Conservation (phyloP, 306 rosid genomes). For the Citrullus amarus region DNA sequence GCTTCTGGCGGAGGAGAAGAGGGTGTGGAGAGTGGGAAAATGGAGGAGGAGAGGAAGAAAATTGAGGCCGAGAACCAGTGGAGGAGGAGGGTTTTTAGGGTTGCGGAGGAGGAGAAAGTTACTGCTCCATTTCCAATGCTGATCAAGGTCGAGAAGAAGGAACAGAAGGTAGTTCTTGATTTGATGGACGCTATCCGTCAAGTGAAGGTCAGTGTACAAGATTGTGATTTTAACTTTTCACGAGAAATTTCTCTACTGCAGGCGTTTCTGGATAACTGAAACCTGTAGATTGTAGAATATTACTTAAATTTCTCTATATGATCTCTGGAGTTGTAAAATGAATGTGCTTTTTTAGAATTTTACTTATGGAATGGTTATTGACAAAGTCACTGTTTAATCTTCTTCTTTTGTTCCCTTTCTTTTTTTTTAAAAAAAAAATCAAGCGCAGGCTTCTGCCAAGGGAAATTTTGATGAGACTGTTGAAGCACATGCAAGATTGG, state of each 20-base stretch:
- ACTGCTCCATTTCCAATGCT: constrained; percentile 59
- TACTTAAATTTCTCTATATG: neutral
- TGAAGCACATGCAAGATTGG: constrained; percentile 84
- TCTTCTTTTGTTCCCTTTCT: neutral
- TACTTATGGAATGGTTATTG: neutral
- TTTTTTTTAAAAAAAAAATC: neutral
- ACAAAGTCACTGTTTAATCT: neutral
- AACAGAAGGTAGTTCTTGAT: constrained; percentile 52
- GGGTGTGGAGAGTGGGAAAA: constrained; percentile 10
- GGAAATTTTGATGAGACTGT: constrained; percentile 81
- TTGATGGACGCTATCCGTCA: constrained; percentile 68
- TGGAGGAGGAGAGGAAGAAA: constrained; percentile 38
- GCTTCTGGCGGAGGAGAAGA: constrained; percentile 6
- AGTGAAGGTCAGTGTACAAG: constrained; percentile 54
- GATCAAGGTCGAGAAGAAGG: constrained; percentile 55
- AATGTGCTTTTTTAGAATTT: neutral
- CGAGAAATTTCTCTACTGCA: neutral
- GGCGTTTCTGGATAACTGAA: neutral
- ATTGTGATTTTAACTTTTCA: neutral
- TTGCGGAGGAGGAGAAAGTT: constrained; percentile 38
- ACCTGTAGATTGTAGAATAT: neutral
- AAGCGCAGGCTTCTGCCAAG: constrained; percentile 55
- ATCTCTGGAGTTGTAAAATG: neutral
- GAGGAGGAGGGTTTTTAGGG: constrained; percentile 31
- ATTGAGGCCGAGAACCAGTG: constrained; percentile 32